phyloP scores from a whole-genome alignment of 495 filamentous ascomycete genomes.

The Trichoderma reesei region DNA sequence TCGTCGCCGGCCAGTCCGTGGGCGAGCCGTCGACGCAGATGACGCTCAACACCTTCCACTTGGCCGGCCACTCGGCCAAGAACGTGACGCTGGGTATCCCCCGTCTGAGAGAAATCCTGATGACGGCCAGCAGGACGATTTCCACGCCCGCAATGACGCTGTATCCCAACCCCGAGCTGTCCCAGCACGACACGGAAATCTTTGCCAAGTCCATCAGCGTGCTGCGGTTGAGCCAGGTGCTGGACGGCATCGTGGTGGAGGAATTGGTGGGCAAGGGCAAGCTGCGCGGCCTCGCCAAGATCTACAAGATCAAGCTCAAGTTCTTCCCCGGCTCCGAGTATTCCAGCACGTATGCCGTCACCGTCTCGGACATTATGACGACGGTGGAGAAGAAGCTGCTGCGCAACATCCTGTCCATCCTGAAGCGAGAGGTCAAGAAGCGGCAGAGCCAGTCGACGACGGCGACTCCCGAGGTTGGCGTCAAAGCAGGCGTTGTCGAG shows the following conservation, averaged over 20 bases:
- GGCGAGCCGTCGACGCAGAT: slow-evolving; percentile 98
- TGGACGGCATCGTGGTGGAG: slow-evolving; percentile 70
- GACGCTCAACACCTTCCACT: slow-evolving; percentile 99
- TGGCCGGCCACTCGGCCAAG: slow-evolving; percentile 95
- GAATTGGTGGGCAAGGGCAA: slow-evolving; percentile 64
- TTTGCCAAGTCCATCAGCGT: slow-evolving; percentile 92
- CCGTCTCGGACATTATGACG: slow-evolving; percentile 58
- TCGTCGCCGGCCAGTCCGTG: slow-evolving; percentile 92
- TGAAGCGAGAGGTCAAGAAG: slow-evolving; percentile 69
- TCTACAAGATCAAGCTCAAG: slow-evolving; percentile 69
- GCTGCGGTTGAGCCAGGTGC: slow-evolving; percentile 74
- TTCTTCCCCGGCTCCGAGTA: slow-evolving; percentile 85
- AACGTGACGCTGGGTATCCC: slow-evolving; percentile 99
- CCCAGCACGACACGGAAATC: slow-evolving; percentile 55
- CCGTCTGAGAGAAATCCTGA: slow-evolving; percentile 91
- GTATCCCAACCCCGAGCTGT: slow-evolving; percentile 61
- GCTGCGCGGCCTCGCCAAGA: slow-evolving; percentile 61
- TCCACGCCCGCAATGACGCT: slow-evolving; percentile 91
- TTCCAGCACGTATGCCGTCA: slow-evolving; percentile 72
- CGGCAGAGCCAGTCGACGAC: slow-evolving; percentile 55
- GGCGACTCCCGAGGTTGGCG: slow-evolving; percentile 72
- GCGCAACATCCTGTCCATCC: slow-evolving; percentile 53
- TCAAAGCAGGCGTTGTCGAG: slow-evolving; percentile 59
- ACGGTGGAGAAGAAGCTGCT: slow-evolving; percentile 76
- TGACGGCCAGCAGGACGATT: slow-evolving; percentile 85